Evolutionary conservation across 495 filamentous ascomycete species (phyloP).

Genomic region (Penicillium odoratum): DNA sequence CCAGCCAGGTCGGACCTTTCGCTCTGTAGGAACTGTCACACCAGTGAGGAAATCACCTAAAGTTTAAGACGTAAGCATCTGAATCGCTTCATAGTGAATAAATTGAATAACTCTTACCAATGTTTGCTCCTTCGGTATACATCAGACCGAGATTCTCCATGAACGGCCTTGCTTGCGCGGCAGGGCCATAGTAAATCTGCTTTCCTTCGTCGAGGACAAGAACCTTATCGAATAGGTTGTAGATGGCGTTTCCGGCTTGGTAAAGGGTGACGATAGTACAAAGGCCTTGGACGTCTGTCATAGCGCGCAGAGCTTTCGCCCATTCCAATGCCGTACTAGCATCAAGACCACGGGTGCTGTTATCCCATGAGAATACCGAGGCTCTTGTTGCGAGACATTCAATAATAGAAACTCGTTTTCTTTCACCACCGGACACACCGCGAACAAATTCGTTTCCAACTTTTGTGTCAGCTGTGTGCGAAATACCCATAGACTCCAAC

Average conservation of each 20-base stretch:
- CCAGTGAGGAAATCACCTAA: slow-evolving; percentile 71
- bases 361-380: slow-evolving; percentile 80
- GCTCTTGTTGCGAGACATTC: slow-evolving; percentile 64
- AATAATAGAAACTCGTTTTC: slow-evolving; percentile 82
- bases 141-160: slow-evolving; percentile 64
- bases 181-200: slow-evolving; percentile 79
- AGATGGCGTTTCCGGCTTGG: slow-evolving; percentile 74
- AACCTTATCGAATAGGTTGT: slow-evolving; percentile 79
- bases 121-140: neutral
- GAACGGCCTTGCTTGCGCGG: slow-evolving; percentile 61
- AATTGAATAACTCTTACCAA: neutral
- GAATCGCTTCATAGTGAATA: too few species aligned
- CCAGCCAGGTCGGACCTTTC: slow-evolving; percentile 61
- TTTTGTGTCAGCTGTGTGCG: slow-evolving; percentile 71
- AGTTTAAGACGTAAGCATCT: neutral
- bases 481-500: slow-evolving; percentile 76
- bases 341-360: slow-evolving; percentile 75
- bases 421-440: slow-evolving; percentile 78
- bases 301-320: slow-evolving; percentile 62
- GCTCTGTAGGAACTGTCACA: slow-evolving; percentile 69
- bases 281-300: slow-evolving; percentile 62
- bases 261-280: slow-evolving; percentile 80
- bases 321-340: slow-evolving; percentile 79
- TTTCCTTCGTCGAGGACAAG: slow-evolving; percentile 79
- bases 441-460: slow-evolving; percentile 80